Base-by-base conservation (phyloP, 2,329 filamentous ascomycete genomes). In the Byssochlamys sp. region DNA sequence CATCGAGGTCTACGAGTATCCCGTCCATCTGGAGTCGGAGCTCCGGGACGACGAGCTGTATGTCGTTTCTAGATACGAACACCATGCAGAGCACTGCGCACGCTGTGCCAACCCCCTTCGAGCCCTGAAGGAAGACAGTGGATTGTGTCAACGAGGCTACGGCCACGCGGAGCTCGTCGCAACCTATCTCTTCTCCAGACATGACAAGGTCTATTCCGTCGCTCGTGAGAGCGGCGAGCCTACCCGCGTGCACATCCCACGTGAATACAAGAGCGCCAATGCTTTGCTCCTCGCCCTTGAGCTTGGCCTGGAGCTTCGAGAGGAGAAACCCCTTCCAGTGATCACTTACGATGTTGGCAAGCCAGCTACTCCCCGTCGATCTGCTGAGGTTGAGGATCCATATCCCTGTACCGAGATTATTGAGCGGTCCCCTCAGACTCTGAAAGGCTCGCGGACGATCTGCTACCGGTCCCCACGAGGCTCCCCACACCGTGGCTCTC, bases 201-300 rank as follows among this genome's bases (percentile, higher is more conserved):
- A 66, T 31, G 73, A 70, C n/a, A 68, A 67, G 55, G 67, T 74
- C 35, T 76, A 72, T 60, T 78, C 76, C 0, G 67, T 71, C 6
- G 68, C 77, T 53, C 69, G 68, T n/a, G 71, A 75, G 48, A 64
- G 61, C 52, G 69, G 71, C 59, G 66, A 72, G 27, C 62, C 66
- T 1, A 72, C 71, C 2, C 67, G 76, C 25, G 68, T 80, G 58
- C 72, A 75, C 60, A 72, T 79, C 29, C 77, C 77, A 5, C 62
- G 65, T 6, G 65, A 69, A 48, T 74, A 65, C 58, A 60, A 61
- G 5, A 67, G 69, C 5, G 69, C 74, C 50, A 68, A 68, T 14
- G 67, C 65, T 19, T 66, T 80, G 14, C 66, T 79, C 9, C 69
- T 71, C 6, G 76, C 77, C 2, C 65, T 78, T 26, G 75, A 77